Conservation (phyloP, 768 basidiomycete species). For the Lactarius trivialis region DNA sequence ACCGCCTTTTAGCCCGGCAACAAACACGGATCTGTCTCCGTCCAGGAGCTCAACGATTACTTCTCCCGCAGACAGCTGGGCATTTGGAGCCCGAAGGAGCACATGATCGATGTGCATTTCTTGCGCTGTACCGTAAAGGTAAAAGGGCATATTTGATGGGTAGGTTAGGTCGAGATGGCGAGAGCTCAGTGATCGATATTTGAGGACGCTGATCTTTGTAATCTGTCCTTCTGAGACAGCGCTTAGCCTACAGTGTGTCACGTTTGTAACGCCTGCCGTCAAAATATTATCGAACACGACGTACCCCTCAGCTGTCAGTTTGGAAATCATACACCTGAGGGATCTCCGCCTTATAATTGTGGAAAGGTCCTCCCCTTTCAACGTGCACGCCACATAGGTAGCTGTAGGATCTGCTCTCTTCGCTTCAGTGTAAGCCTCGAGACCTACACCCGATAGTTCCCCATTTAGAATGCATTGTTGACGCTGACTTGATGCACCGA, state of each 20-base stretch:
- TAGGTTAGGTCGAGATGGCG: constrained; percentile 30
- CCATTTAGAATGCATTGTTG: constrained; percentile 35
- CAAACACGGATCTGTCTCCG: constrained; percentile 6
- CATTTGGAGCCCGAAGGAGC: constrained; percentile 25
- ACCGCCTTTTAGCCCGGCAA: constrained; percentile 16
- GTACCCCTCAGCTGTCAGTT: constrained; percentile 17
- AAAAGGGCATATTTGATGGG: constrained; percentile 34
- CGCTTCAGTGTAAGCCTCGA: constrained; percentile 20
- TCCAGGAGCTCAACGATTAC: constrained; percentile 16
- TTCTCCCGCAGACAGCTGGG: constrained; percentile 22
- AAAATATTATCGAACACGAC: neutral
- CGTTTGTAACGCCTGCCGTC: neutral
- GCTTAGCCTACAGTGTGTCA: constrained; percentile 9
- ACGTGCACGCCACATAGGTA: constrained; percentile 24
- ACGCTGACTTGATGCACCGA: constrained; percentile 34
- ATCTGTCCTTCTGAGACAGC: constrained; percentile 17
- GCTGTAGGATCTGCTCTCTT: constrained; percentile 19
- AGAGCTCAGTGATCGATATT: constrained; percentile 29
- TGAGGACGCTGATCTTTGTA: constrained; percentile 30
- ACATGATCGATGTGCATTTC: constrained; percentile 34
- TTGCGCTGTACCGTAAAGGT: constrained; percentile 33
- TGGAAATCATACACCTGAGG: constrained; percentile 12
- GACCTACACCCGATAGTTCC: constrained; percentile 24
- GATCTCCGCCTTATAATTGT: constrained; percentile 10
- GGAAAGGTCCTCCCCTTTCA: constrained; percentile 18